These are phyloP conservation scores for Dactylellina cionopaga DNA, from an alignment of 2,329 filamentous ascomycete genomes.

Conservation along the genomic window DNA sequence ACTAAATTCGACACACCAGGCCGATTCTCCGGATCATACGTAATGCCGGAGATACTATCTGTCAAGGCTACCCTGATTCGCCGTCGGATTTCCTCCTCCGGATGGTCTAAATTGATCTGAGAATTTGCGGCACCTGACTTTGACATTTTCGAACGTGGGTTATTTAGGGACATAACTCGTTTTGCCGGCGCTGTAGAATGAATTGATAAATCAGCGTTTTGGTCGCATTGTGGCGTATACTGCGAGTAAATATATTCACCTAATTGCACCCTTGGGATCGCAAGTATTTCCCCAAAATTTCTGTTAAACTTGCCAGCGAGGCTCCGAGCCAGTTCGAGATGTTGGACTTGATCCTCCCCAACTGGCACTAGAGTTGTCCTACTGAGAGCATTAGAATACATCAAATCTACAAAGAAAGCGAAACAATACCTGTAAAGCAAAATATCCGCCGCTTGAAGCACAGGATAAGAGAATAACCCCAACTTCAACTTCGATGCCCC, in stretches of 20 bases:
- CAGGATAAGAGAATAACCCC: conserved; percentile 93
- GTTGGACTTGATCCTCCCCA: conserved; percentile 92
- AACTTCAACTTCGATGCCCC: conserved; percentile 77
- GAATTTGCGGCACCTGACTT: conserved; percentile 82
- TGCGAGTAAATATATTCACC: conserved; percentile 64
- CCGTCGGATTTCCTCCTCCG: conserved; percentile 69
- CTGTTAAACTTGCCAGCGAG: conserved; percentile 89
- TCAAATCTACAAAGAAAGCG: not conserved
- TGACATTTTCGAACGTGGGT: conserved; percentile 88
- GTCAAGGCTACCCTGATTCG: conserved; percentile 82
- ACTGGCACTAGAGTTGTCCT: conserved; percentile 94
- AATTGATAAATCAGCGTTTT: not conserved
- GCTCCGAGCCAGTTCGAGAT: conserved; percentile 90
- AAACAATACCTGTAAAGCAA: conserved; percentile 76
- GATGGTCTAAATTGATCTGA: conserved; percentile 83
- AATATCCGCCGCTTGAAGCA: conserved; percentile 93
- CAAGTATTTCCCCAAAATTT: conserved; percentile 71
- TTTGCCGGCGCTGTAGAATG: conserved; percentile 74
- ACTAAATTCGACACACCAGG: conserved; percentile 91
- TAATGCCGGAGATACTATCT: conserved; percentile 74
- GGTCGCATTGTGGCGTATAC: not conserved
- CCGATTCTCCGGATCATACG: conserved; percentile 74
- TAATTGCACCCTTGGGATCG: conserved; percentile 75
- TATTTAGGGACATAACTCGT: conserved; percentile 86
- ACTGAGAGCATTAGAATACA: conserved; percentile 28